Percentiles rank a stretch among this genome's conserved stretches.
Conservation (phyloP, 257 asterid genomes). For the Lavandula angustifolia region DNA sequence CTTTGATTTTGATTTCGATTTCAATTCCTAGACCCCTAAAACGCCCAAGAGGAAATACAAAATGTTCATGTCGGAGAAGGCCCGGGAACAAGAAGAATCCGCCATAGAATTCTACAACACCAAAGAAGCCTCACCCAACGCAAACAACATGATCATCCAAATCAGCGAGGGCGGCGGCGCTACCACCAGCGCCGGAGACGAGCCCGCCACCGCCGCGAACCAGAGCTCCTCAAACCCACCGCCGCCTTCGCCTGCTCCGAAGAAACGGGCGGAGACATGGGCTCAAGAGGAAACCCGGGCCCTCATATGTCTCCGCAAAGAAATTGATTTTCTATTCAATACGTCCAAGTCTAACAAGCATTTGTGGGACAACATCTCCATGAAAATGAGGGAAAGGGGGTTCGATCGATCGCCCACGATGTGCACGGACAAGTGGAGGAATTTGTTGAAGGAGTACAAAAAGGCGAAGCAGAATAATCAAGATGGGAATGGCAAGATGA, state of each 20-base stretch:
- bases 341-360: slow-evolving; percentile 85
- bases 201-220: slow-evolving; percentile 32
- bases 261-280: slow-evolving; percentile 95
- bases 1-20: neutral
- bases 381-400: slow-evolving; percentile 87
- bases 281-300: slow-evolving; percentile 78
- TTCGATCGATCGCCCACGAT: slow-evolving; percentile 88
- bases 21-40: neutral
- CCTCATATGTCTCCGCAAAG: slow-evolving; percentile 69
- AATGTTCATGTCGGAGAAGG: slow-evolving; percentile 47
- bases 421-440: slow-evolving; percentile 98
- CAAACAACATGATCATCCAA: slow-evolving; percentile 47
- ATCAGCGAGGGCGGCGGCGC: slow-evolving; percentile 38
- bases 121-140: slow-evolving; percentile 35
- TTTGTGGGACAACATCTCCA: slow-evolving; percentile 81
- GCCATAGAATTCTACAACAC: slow-evolving; percentile 42
- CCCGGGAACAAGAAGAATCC: slow-evolving; percentile 34
- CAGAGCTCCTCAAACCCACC: slow-evolving; percentile 30
- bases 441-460: slow-evolving; percentile 81
- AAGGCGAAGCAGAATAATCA: slow-evolving; percentile 63
- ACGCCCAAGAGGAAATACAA: neutral
- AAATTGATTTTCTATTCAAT: slow-evolving; percentile 70
- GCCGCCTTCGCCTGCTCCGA: slow-evolving; percentile 49
- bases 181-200: slow-evolving; percentile 40
- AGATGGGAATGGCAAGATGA: slow-evolving; percentile 56